A percentile compares a stretch with the other conserved stretches of the same genome.
These are phyloP conservation scores for Salix dunnii DNA, from an alignment of 345 rosid genomes.

Conservation along the genomic window DNA sequence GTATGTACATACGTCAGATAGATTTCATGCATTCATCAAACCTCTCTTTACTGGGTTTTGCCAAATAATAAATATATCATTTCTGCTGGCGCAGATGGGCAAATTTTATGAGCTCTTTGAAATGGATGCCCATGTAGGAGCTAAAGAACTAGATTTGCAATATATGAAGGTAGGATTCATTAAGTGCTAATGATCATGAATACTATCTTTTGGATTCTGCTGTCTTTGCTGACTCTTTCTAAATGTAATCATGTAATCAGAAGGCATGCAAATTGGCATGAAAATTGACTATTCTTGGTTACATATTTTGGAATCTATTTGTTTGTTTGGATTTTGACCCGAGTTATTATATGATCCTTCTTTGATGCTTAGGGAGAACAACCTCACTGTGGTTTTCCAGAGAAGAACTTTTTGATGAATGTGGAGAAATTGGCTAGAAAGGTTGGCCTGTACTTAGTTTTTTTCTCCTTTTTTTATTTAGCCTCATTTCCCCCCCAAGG, in stretches of 20 bases:
- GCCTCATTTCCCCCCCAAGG: conserved; percentile 8
- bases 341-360: conserved; percentile 13
- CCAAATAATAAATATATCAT: conserved; percentile 2
- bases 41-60: background rate
- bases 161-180: conserved; percentile 78
- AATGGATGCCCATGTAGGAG: conserved; percentile 98
- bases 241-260: background rate
- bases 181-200: background rate
- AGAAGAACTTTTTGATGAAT: conserved; percentile 82
- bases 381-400: conserved; percentile 99
- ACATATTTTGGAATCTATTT: background rate
- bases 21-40: background rate
- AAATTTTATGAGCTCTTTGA: conserved; percentile 97
- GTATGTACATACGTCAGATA: conserved; percentile 30
- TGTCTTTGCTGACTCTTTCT: background rate
- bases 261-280: background rate
- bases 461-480: conserved; percentile 4
- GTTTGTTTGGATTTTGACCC: background rate
- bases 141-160: conserved; percentile 86
- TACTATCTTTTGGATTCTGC: background rate
- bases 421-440: conserved; percentile 86
- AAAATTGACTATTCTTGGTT: conserved; percentile 1
- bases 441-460: conserved; percentile 41
- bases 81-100: conserved; percentile 69
- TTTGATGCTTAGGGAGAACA: conserved; percentile 72